A percentile compares a stretch with the other conserved stretches of the same genome.
phyloP scores from a whole-genome alignment of 176 grass and related monocot species.

The Echinochloa phyllopogon region DNA sequence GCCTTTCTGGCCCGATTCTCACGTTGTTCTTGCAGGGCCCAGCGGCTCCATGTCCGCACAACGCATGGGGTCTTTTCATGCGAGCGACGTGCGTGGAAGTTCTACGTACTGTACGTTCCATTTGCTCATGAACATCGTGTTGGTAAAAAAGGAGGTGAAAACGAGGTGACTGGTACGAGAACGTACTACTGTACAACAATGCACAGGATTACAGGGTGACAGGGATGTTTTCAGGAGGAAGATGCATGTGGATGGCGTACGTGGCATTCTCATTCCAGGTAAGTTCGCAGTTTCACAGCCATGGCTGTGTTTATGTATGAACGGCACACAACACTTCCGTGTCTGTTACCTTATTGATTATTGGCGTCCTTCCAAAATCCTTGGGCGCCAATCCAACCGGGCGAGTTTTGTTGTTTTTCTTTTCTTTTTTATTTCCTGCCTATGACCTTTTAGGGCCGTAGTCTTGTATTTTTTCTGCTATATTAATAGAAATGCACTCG shows the following conservation, averaged over 20 bases:
- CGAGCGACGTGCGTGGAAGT: background rate
- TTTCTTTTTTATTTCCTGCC: too few species aligned
- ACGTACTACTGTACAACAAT: background rate
- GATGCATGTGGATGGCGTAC: background rate
- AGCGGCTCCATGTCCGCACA: conserved; percentile 1
- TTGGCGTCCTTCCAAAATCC: conserved; percentile 34
- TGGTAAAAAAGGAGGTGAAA: background rate
- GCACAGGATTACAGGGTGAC: background rate
- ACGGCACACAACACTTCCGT: background rate
- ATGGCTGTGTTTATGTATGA: conserved; percentile 16
- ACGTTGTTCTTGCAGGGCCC: background rate
- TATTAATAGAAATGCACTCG: too few species aligned
- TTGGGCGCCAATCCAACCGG: too few species aligned
- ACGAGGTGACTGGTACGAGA: background rate
- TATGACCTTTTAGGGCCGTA: too few species aligned
- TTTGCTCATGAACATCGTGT: conserved; percentile 7
- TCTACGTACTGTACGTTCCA: background rate
- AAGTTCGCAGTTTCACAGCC: conserved; percentile 14
- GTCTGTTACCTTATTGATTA: conserved; percentile 29
- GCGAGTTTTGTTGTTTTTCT: too few species aligned
- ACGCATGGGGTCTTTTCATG: conserved; percentile 22
- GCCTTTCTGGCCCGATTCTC: conserved; percentile 21
- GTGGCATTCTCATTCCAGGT: background rate
- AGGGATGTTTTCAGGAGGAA: conserved; percentile 24
- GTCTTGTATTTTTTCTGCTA: too few species aligned